These are phyloP conservation scores for Torulaspora globosa DNA, from an alignment of 1,139 yeast species.

Conservation along the genomic window DNA sequence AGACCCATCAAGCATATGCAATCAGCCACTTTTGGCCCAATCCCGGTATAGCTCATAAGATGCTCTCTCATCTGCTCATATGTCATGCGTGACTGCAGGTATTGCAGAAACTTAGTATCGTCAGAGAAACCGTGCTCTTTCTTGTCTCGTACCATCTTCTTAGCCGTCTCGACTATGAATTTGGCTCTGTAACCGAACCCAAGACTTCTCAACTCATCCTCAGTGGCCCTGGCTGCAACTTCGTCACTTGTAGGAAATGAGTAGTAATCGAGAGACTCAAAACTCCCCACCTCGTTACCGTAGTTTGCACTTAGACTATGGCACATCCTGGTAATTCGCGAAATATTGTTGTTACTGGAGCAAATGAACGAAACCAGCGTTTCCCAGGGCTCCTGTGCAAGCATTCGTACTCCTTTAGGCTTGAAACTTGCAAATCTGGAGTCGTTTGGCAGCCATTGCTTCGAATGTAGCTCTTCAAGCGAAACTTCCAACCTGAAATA, in stretches of 20 bases:
- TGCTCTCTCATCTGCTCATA: constrained; percentile 55
- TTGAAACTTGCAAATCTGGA: constrained; percentile 41
- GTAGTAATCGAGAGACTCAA: constrained; percentile 57
- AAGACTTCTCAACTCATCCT: constrained; percentile 43
- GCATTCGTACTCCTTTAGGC: constrained; percentile 66
- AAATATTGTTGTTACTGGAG: constrained; percentile 92
- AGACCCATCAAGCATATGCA: constrained; percentile 91
- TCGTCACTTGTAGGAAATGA: constrained; percentile 69
- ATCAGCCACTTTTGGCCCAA: constrained; percentile 98
- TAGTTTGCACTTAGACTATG: constrained; percentile 67
- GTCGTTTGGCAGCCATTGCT: constrained; percentile 61
- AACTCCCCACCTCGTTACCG: constrained; percentile 58
- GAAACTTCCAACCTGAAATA: constrained; percentile 66
- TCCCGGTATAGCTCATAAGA: constrained; percentile 71
- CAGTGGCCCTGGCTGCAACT: constrained; percentile 42
- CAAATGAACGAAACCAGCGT: constrained; percentile 85
- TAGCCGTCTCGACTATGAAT: constrained; percentile 77
- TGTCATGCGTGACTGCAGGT: constrained; percentile 15
- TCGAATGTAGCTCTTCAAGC: constrained; percentile 48
- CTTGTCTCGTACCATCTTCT: constrained; percentile 39
- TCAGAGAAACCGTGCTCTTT: constrained; percentile 29
- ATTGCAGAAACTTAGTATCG: constrained; percentile 25
- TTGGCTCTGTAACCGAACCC: constrained; percentile 90
- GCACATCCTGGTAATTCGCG: constrained; percentile 91
- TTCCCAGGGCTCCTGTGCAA: constrained; percentile 97